These are phyloP conservation scores for Aquanectria penicillioides DNA, from an alignment of 2,329 filamentous ascomycete species.

Conservation along the genomic window DNA sequence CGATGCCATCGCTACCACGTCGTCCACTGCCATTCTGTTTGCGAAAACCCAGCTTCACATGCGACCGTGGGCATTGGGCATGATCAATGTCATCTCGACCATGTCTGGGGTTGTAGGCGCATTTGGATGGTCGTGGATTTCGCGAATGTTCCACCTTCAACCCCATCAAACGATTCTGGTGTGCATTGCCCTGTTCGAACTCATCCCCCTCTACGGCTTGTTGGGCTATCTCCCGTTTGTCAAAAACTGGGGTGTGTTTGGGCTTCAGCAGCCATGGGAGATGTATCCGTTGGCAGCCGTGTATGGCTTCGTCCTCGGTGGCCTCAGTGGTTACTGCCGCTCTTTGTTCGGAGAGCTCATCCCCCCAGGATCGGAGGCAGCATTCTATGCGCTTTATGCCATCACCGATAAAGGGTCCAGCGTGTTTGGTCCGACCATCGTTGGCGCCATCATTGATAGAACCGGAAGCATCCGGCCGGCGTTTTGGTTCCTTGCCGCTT, in stretches of 20 bases:
- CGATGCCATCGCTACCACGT: slow-evolving; percentile 93
- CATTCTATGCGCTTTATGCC: slow-evolving; percentile 95
- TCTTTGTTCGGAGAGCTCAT: slow-evolving; percentile 94
- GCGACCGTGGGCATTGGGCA: slow-evolving; percentile 84
- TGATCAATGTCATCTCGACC: slow-evolving; percentile 95
- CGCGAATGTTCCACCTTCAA: slow-evolving; percentile 72
- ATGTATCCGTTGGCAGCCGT: slow-evolving; percentile 94
- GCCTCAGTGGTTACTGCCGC: slow-evolving; percentile 89
- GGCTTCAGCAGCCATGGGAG: slow-evolving; percentile 94
- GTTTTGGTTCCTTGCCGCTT: slow-evolving; percentile 87
- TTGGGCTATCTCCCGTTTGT: slow-evolving; percentile 88
- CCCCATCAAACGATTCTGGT: slow-evolving; percentile 90
- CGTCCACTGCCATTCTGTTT: slow-evolving; percentile 93
- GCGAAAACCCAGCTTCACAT: slow-evolving; percentile 94
- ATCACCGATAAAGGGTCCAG: slow-evolving; percentile 98
- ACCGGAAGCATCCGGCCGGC: slow-evolving; percentile 84
- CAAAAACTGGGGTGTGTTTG: slow-evolving; percentile 76
- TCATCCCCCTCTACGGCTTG: slow-evolving; percentile 92
- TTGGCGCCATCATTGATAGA: slow-evolving; percentile 89
- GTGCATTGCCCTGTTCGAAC: slow-evolving; percentile 90
- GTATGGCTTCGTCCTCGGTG: slow-evolving; percentile 95
- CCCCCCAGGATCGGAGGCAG: slow-evolving; percentile 91
- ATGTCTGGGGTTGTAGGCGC: slow-evolving; percentile 85
- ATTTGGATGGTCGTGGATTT: slow-evolving; percentile 87
- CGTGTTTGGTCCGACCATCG: slow-evolving; percentile 92